Base-by-base conservation (phyloP, 306 rosid species). In the Citrullus mucosospermus region DNA sequence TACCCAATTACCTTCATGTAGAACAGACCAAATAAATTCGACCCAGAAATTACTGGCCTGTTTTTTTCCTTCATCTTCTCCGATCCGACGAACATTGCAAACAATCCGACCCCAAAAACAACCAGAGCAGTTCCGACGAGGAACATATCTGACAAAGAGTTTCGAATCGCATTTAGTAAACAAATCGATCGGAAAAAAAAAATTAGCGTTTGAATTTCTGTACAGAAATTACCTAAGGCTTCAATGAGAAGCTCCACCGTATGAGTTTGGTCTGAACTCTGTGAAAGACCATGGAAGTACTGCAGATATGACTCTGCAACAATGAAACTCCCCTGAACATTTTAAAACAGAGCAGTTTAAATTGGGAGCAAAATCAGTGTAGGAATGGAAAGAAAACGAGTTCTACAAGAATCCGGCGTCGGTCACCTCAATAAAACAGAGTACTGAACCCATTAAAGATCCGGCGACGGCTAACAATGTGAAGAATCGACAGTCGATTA, bases 401-500 rank as follows among this genome's bases (percentile, higher is more conserved):
- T 28, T 59, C 18, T 13, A 59, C 2, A 25, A 71, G 59, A 13
- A 11, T 9, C n/a, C 51, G 22, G 73, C 32, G 16, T 14, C 34
- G 0, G 6, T 82, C 41, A 88, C 91, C 88, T 88, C 87, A 9
- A 88, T 34, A 65, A 78, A 88, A 78, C 91, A 88, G 63, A 88
- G 63, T 5, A 83, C 79, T 9, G 91, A 88, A 32, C 87, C 91
- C 44, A 88, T 41, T 70, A 88, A 81, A 11, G 87, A 80, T 30
- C 91, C 91, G 5, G 83, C 85, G 46, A 88, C 88, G 12, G 89
- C 89, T 44, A 88, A 78, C 50, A 88, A 53, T 10, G 89, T 74
- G 46, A 86, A 82, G 77, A 88, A 88, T 69, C 91, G 88, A 43
- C 91, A 88, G 73, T 86, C 84, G 76, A 86, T 79, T 66, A 88